These are phyloP conservation scores for Digitaria exilis DNA, from an alignment of 202 grass and related monocot species.

Conservation along the genomic window DNA sequence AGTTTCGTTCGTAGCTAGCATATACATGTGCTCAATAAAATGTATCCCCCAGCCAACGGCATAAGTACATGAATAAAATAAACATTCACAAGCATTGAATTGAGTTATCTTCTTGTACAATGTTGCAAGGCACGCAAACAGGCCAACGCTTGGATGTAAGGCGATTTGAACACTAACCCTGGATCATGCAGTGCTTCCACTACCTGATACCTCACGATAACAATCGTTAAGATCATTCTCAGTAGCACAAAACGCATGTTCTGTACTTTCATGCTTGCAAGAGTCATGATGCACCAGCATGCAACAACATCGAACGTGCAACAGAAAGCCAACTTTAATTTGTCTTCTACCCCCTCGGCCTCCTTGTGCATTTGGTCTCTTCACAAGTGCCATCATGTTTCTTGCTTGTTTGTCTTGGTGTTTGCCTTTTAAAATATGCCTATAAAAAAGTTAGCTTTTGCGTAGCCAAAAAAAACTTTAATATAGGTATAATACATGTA, in stretches of 20 bases:
- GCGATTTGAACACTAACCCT: neutral
- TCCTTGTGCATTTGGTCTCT: neutral
- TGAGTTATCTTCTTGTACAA: too few relatives aligned
- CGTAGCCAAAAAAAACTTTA: neutral
- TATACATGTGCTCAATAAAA: neutral
- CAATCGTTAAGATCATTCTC: too few relatives aligned
- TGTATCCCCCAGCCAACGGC: neutral
- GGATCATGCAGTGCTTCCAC: neutral
- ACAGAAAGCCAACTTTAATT: too few relatives aligned
- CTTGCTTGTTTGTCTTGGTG: neutral
- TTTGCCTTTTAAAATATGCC: neutral
- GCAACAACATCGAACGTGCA: too few relatives aligned
- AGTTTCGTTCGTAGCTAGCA: neutral
- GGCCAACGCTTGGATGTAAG: too few relatives aligned
- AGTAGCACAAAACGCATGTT: too few relatives aligned
- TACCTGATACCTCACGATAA: too few relatives aligned
- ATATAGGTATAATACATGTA: too few relatives aligned
- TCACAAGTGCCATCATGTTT: neutral
- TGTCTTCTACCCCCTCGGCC: too few relatives aligned
- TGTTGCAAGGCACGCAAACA: too few relatives aligned
- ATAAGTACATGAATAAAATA: neutral
- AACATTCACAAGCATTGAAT: neutral
- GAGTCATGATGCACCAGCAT: too few relatives aligned
- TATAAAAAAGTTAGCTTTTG: neutral
- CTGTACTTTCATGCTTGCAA: too few relatives aligned